Conservation (phyloP, 345 rosid species). For the Reutealis trisperma region DNA sequence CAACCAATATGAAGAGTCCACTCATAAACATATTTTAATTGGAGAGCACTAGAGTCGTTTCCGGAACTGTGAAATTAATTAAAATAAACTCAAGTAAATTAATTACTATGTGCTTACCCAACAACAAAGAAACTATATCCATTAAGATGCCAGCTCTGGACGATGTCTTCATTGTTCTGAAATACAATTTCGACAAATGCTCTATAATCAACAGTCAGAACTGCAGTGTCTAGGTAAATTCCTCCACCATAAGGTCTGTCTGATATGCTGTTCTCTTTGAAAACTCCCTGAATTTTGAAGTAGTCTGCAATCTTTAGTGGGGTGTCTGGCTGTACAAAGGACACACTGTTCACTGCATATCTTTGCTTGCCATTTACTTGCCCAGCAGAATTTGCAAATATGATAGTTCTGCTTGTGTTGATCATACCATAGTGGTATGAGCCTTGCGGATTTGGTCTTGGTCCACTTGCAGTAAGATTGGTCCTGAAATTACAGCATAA, state of each 20-base stretch:
- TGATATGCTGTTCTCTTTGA: constrained; percentile 71
- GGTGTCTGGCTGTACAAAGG: constrained; percentile 70
- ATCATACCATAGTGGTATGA: constrained; percentile 94
- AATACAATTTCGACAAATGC: constrained; percentile 81
- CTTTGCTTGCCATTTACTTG: constrained; percentile 82
- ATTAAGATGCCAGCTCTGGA: constrained; percentile 85
- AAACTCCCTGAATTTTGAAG: constrained; percentile 86
- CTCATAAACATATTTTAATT: not conserved
- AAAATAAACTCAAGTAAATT: not conserved
- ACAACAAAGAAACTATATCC: constrained; percentile 88
- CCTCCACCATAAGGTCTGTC: constrained; percentile 59
- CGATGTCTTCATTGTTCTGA: constrained; percentile 72
- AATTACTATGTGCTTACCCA: constrained; percentile 51
- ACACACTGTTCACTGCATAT: constrained; percentile 75
- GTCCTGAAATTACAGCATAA: constrained; percentile 46
- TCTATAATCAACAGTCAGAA: constrained; percentile 67
- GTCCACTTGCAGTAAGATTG: constrained; percentile 94
- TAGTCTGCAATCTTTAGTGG: constrained; percentile 89
- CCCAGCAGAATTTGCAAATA: constrained; percentile 72
- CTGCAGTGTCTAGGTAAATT: constrained; percentile 72
- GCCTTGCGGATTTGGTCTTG: constrained; percentile 97
- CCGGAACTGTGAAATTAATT: too few species aligned
- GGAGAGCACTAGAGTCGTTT: not conserved
- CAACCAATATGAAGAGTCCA: not conserved
- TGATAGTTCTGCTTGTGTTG: constrained; percentile 68